Conservation (phyloP, 768 basidiomycete genomes). For the Mycena crocata region DNA sequence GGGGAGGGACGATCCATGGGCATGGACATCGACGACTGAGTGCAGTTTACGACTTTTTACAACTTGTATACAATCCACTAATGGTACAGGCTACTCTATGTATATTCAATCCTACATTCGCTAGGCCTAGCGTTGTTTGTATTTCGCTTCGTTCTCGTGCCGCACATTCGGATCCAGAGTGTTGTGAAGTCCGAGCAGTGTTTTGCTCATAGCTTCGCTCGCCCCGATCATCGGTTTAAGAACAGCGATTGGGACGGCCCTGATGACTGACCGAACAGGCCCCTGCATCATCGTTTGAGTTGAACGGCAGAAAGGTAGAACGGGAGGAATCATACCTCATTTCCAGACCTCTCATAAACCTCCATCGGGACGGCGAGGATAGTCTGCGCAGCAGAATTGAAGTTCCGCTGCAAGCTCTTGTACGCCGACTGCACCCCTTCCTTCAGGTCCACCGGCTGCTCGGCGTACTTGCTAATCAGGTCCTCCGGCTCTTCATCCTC, state of each 20-base stretch:
- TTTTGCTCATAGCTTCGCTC: constrained; percentile 96
- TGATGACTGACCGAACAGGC: constrained; percentile 91
- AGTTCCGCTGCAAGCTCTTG: constrained; percentile 84
- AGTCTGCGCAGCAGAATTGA: constrained; percentile 96
- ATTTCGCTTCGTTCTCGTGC: constrained; percentile 91
- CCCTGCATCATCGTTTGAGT: constrained; percentile 63
- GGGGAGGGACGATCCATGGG: constrained; percentile 91
- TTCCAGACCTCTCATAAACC: constrained; percentile 94
- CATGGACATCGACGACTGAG: constrained; percentile 88
- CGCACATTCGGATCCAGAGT: constrained; percentile 88
- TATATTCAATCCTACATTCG: constrained; percentile 22
- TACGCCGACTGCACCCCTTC: constrained; percentile 96
- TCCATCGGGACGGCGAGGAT: constrained; percentile 99
- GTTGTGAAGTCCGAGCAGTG: constrained; percentile 92
- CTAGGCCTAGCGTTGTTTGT: constrained; percentile 81
- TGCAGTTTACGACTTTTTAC: constrained; percentile 15
- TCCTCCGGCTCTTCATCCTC: constrained; percentile 63
- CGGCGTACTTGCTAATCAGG: constrained; percentile 88
- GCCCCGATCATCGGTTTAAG: constrained; percentile 99
- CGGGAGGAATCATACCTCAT: constrained; percentile 73
- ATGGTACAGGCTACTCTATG: constrained; percentile 28
- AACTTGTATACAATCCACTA: constrained; percentile 32
- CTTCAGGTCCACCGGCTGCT: constrained; percentile 85
- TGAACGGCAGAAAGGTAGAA: constrained; percentile 11
- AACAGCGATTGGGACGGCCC: constrained; percentile 97